These are phyloP conservation scores for Agapanthus africanus DNA, from an alignment of 106 monocot species.

Conservation along the genomic window DNA sequence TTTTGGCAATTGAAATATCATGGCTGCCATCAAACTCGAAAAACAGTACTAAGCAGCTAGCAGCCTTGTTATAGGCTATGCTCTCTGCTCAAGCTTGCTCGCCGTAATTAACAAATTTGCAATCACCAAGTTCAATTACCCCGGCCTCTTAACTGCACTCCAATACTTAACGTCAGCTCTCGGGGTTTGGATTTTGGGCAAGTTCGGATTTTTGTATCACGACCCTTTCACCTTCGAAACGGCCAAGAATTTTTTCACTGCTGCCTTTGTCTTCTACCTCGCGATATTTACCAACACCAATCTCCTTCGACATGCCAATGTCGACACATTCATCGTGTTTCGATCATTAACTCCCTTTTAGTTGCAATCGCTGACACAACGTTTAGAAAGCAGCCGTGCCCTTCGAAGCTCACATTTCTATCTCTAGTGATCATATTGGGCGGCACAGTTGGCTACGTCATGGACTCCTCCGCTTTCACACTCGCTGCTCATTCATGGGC, in stretches of 20 bases:
- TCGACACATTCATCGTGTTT: conserved; percentile 89
- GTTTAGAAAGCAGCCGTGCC: conserved; percentile 73
- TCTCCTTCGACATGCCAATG: conserved; percentile 79
- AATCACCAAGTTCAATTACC: conserved; percentile 74
- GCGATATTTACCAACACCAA: conserved; percentile 97
- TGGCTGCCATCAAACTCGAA: conserved; percentile 29
- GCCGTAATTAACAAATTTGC: conserved; percentile 84
- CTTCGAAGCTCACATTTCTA: conserved; percentile 69
- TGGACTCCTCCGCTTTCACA: conserved; percentile 62
- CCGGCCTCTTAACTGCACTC: conserved; percentile 60
- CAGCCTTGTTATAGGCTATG: conserved; percentile 71
- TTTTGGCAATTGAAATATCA: conserved; percentile 6
- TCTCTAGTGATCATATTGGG: conserved; percentile 65
- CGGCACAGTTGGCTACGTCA: conserved; percentile 83
- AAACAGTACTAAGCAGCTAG: conserved; percentile 66
- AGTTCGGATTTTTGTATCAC: conserved; percentile 55
- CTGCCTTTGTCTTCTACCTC: conserved; percentile 73
- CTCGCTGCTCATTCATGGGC: conserved; percentile 87
- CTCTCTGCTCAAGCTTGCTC: conserved; percentile 75
- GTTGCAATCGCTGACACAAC: conserved; percentile 77
- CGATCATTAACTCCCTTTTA: conserved; percentile 75
- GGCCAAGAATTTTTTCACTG: conserved; percentile 74
- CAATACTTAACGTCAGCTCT: conserved; percentile 64
- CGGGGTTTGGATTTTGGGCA: conserved; percentile 71
- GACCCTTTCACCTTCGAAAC: conserved; percentile 59